Evolutionary conservation across 2,329 filamentous ascomycete genomes (phyloP).

Genomic region (Microdochium trichocladiopsis): DNA sequence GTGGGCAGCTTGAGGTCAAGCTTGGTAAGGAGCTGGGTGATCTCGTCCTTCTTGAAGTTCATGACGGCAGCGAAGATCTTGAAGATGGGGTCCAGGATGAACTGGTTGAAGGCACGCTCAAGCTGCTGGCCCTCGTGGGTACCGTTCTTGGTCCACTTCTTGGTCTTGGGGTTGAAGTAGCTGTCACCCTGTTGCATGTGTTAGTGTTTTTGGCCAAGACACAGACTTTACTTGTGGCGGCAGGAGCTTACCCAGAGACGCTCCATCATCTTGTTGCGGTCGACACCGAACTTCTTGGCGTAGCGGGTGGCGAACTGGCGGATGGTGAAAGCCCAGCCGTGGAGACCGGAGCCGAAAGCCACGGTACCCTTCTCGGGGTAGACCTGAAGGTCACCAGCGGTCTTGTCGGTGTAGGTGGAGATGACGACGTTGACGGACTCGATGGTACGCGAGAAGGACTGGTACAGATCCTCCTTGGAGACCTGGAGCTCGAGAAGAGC

Average conservation of each 20-base stretch:
- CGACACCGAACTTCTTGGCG: conserved; percentile 99
- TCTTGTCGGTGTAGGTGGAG: conserved; percentile 96
- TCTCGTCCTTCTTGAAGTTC: conserved; percentile 98
- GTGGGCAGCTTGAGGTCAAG: conserved; percentile 82
- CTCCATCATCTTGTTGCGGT: conserved; percentile 99
- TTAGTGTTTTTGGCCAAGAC: conserved; percentile 1
- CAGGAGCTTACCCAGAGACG: conserved; percentile 80
- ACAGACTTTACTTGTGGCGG: background rate
- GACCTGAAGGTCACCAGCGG: conserved; percentile 95
- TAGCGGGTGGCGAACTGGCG: conserved; percentile 94
- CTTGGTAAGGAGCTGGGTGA: conserved; percentile 77
- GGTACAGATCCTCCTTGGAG: conserved; percentile 98
- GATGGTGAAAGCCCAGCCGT: conserved; percentile 99
- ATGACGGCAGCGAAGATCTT: conserved; percentile 94
- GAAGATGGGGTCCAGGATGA: conserved; percentile 99
- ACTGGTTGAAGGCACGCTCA: conserved; percentile 99
- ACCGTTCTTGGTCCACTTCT: conserved; percentile 96
- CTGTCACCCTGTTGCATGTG: conserved; percentile 66
- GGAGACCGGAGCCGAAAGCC: conserved; percentile 98
- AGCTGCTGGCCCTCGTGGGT: conserved; percentile 80
- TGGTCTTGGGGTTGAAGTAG: conserved; percentile 99
- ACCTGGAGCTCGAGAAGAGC: conserved; percentile 98
- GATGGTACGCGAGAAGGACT: conserved; percentile 98
- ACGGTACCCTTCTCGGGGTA: conserved; percentile 97
- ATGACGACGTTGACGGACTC: conserved; percentile 99